Evolutionary conservation across 306 rosid species (phyloP), one percentile per base, ranked within the genome.

Genomic region (Pterocarpus santalinus): DNA sequence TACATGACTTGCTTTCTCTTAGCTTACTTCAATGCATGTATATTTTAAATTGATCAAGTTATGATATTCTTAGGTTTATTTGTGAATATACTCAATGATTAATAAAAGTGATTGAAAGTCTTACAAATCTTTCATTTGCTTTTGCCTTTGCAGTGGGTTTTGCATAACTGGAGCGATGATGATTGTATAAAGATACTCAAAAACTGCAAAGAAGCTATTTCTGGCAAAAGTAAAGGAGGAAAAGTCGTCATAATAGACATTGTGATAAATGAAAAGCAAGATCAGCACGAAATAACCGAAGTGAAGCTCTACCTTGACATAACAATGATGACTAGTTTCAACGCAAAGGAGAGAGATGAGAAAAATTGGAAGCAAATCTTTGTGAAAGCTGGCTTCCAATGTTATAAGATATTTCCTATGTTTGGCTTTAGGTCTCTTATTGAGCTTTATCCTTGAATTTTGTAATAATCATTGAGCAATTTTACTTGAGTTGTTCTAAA

Each of bases 321-420:
- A 5, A 2, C 11, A 43, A 76, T 63, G 72, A 76, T 76, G 80
- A 39, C 80, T 8, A 5, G 47, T 34, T 8, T 63, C 43, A 76
- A 64, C 49, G 80, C 64, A 47, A 64, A 38, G 64, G 80, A 76
- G 39, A 75, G 80, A 63, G 51, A 64, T 49, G 80, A 36, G 10
- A 17, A 51, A 4, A 32, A 64, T 4, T 64, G 80, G 65, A 76
- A 64, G 28, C 8, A 17, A 6, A 32, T 76, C 5, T 64, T 76
- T n/a, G 11, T 5, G 5, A 2, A 76, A 12, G 64, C 73, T 6
- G 80, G 73, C 15, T 76, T 76, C 32, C 16, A 30, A 34, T 10
- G n/a, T 22, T 62, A 75, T 2, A 75, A 62, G 22, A 75, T 75
- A 32, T 75, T 46, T 33, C 80, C 80, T 0, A 62, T 36, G n/a